Conservation (phyloP, 495 filamentous ascomycete genomes). For the Daldinia bambusicola region DNA sequence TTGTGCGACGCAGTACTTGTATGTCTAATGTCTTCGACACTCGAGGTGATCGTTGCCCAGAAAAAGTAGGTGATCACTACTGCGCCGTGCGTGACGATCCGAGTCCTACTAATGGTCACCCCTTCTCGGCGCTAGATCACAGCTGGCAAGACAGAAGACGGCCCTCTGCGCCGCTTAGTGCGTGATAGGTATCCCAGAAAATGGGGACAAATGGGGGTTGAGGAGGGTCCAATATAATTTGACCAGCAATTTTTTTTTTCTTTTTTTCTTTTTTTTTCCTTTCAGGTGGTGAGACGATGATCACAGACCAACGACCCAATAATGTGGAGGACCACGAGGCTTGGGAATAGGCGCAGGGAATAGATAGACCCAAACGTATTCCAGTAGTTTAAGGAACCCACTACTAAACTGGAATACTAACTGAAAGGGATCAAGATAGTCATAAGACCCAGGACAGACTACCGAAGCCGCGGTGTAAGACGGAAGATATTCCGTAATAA, state of each 20-base stretch:
- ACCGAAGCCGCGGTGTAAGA: constrained; percentile 16
- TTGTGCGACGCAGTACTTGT: constrained; percentile 45
- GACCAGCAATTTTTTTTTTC: constrained; percentile 28
- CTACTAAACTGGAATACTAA: background rate
- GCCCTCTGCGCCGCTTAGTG: constrained; percentile 19
- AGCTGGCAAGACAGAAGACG: constrained; percentile 9
- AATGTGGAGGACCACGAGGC: constrained; percentile 35
- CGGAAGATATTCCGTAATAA: constrained; percentile 17
- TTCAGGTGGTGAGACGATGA: constrained; percentile 37
- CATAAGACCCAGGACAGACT: constrained; percentile 11
- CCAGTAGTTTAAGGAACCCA: background rate
- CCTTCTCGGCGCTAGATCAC: constrained; percentile 34
- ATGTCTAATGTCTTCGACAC: constrained; percentile 42
- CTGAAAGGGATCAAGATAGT: constrained; percentile 6
- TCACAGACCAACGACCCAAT: constrained; percentile 33
- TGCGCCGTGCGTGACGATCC: constrained; percentile 33
- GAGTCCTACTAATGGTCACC: constrained; percentile 11
- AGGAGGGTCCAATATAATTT: constrained; percentile 37
- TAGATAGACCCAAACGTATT: constrained; percentile 2
- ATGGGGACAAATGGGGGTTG: constrained; percentile 39
- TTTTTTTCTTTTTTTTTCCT: constrained; percentile 1
- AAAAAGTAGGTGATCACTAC: constrained; percentile 43
- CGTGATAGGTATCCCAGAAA: constrained; percentile 29
- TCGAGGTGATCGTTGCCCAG: constrained; percentile 40
- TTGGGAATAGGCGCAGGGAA: constrained; percentile 19